Evolutionary conservation across 192 early-diverging fungal genomes (phyloP).

Genomic region (Umbelopsis sp.): DNA sequence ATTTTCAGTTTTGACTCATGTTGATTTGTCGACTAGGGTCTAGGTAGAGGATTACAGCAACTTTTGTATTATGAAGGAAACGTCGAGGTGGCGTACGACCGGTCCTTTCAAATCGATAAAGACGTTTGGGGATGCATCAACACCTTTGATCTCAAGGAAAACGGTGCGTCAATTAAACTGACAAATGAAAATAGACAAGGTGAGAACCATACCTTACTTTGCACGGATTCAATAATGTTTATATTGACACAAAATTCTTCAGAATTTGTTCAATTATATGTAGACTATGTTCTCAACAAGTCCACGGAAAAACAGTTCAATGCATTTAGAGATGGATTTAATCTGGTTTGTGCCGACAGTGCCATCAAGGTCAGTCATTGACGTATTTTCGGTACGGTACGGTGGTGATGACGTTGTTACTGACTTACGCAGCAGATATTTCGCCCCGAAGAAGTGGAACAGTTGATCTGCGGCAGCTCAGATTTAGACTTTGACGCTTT

Average conservation of each 20-base stretch:
- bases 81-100: constrained; percentile 75
- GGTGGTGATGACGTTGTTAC: constrained; percentile 26
- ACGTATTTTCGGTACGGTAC: neutral
- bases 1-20: neutral
- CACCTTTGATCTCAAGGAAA: constrained; percentile 67
- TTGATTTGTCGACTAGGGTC: constrained; percentile 38
- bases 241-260: no score
- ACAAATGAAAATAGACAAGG: constrained; percentile 72
- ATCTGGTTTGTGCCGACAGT: constrained; percentile 66
- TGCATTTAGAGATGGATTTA: constrained; percentile 84
- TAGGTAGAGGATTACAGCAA: constrained; percentile 77
- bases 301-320: constrained; percentile 70
- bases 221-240: constrained; percentile 6
- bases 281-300: constrained; percentile 76
- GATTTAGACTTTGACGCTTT: constrained; percentile 83
- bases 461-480: constrained; percentile 84
- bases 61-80: constrained; percentile 69
- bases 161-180: constrained; percentile 65
- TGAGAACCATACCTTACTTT: constrained; percentile 9
- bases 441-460: constrained; percentile 87
- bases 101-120: constrained; percentile 82
- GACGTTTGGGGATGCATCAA: constrained; percentile 64
- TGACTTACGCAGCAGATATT: constrained; percentile 55
- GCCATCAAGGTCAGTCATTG: constrained; percentile 54
- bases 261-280: constrained; percentile 83